Evolutionary conservation across 2,329 filamentous ascomycete species (phyloP).

Genomic region (Alternaria ventricosa): DNA sequence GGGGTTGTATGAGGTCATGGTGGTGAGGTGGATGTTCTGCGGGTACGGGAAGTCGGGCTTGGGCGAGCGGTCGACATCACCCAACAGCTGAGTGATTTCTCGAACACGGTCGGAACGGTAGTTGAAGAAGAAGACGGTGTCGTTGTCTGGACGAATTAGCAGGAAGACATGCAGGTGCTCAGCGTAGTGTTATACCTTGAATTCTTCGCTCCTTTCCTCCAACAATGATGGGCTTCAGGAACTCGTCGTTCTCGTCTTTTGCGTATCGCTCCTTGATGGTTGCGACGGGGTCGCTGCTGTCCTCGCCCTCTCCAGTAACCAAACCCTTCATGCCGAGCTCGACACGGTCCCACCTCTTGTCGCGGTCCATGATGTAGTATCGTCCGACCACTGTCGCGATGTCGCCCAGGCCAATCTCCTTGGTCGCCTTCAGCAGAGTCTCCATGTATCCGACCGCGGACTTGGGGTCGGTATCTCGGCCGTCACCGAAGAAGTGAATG

Average conservation of each 20-base stretch:
- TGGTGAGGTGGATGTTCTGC: constrained; percentile 84
- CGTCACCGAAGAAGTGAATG: constrained; percentile 99
- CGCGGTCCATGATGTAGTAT: constrained; percentile 99
- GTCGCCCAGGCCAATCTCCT: constrained; percentile 86
- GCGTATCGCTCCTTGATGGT: constrained; percentile 88
- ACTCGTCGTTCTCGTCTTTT: constrained; percentile 91
- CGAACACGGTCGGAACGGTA: constrained; percentile 98
- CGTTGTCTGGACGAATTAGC: constrained; percentile 68
- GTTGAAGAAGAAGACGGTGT: constrained; percentile 99
- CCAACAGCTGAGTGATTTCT: constrained; percentile 93
- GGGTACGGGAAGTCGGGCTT: constrained; percentile 92
- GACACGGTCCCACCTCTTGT: constrained; percentile 98
- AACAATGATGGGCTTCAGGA: constrained; percentile 96
- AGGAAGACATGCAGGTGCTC: constrained; percentile 37
- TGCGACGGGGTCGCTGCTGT: constrained; percentile 81
- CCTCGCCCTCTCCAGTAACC: constrained; percentile 84
- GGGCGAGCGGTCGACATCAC: constrained; percentile 89
- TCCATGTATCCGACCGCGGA: constrained; percentile 88
- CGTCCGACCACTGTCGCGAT: constrained; percentile 92
- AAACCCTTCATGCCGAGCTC: constrained; percentile 89
- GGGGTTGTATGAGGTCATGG: constrained; percentile 98
- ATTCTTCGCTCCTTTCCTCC: constrained; percentile 85
- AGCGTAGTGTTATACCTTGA: constrained; percentile 64
- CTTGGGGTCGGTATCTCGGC: constrained; percentile 97
- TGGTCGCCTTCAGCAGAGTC: constrained; percentile 77